Conservation (phyloP, 2,329 filamentous ascomycete species). For the Berkeleyomyces basicola region DNA sequence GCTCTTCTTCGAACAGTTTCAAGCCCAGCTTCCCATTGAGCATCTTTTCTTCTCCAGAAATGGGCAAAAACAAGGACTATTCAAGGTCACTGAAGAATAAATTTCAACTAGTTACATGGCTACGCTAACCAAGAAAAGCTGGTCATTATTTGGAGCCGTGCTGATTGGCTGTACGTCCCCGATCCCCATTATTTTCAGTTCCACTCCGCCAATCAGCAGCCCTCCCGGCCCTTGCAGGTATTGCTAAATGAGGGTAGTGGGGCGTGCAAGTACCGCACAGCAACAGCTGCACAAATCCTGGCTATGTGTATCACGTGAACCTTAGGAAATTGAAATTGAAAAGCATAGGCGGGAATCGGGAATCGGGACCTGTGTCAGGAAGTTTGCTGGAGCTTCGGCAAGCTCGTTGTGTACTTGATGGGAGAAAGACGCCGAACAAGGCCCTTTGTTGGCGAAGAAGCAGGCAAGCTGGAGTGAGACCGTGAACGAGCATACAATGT, state of each 20-base stretch:
- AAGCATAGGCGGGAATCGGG: background rate
- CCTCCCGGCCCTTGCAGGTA: slow-evolving; percentile 1
- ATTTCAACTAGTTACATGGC: no score
- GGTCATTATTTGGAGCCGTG: background rate
- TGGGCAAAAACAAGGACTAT: background rate
- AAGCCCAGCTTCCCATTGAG: background rate
- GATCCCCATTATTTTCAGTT: no score
- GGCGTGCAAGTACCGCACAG: slow-evolving; percentile 7
- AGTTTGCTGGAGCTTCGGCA: background rate
- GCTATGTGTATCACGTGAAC: background rate
- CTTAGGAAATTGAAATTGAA: background rate
- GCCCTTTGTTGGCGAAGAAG: background rate
- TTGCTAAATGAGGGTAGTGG: slow-evolving; percentile 1
- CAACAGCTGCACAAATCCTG: background rate
- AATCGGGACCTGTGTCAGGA: background rate
- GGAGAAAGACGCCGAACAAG: background rate
- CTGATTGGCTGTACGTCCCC: background rate
- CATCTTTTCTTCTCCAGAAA: background rate
- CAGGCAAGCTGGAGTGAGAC: no score
- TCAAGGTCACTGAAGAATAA: background rate
- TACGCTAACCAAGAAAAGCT: background rate
- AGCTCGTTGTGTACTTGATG: background rate
- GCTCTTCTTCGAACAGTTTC: background rate
- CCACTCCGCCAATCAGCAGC: background rate
- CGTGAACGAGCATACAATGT: no score